Conservation (phyloP, 2,329 filamentous ascomycete species). For the Nigrograna mackinnonii region DNA sequence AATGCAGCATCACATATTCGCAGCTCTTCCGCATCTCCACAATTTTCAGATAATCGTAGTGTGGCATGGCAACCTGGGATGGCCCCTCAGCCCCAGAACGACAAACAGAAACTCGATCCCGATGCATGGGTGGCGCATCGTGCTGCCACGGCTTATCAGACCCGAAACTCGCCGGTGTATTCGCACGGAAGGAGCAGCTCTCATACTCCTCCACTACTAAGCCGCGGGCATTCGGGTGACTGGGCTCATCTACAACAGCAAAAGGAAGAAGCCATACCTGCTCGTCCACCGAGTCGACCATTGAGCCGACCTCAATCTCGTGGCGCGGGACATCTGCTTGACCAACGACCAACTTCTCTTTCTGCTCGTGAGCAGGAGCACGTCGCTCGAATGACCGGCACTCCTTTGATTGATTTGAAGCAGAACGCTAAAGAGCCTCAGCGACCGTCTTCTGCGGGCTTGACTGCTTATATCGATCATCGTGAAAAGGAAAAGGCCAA, state of each 20-base stretch:
- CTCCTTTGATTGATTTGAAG: conserved; percentile 72
- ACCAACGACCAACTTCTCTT: conserved; percentile 63
- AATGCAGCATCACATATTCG: conserved; percentile 48
- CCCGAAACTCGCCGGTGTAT: conserved; percentile 44
- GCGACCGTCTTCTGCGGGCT: conserved; percentile 52
- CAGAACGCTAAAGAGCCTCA: conserved; percentile 47
- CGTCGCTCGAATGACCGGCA: conserved; percentile 79
- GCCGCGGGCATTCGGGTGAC: conserved; percentile 48
- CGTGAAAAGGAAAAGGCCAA: conserved; percentile 72
- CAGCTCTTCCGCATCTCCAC: conserved; percentile 33
- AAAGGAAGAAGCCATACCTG: conserved; percentile 23
- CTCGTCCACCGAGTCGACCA: conserved; percentile 32
- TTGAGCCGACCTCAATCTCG: conserved; percentile 58
- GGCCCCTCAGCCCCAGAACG: conserved; percentile 52
- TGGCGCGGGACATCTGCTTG: conserved; percentile 57
- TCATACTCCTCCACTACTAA: conserved; percentile 47
- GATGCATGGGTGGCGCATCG: conserved; percentile 86
- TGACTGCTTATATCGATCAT: conserved; percentile 79
- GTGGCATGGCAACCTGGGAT: conserved; percentile 80
- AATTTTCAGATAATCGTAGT: conserved; percentile 63
- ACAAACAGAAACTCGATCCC: conserved; percentile 64
- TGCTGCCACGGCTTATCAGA: conserved; percentile 54
- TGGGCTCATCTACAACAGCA: conserved; percentile 45
- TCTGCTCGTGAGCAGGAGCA: conserved; percentile 88
- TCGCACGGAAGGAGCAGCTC: conserved; percentile 65